These are phyloP conservation scores for Pleurotus platypus DNA, from an alignment of 768 basidiomycete genomes.

Conservation along the genomic window DNA sequence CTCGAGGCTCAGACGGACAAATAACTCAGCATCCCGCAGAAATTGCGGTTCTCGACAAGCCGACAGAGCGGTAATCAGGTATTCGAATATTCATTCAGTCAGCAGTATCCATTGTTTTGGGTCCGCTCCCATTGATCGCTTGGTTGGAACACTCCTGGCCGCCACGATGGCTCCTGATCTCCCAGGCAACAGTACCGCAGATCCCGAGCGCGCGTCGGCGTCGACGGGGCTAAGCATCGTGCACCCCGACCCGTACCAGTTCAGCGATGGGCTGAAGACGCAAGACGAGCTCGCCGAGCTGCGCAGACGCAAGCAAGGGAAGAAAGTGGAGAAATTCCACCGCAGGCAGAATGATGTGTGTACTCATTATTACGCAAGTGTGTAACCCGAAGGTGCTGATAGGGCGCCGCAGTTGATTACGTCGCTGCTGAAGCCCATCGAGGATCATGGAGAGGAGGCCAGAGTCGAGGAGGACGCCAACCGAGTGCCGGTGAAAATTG, in stretches of 20 bases:
- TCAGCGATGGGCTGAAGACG: conserved; percentile 56
- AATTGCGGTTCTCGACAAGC: no score
- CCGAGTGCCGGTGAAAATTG: conserved; percentile 77
- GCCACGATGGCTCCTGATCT: conserved; percentile 48
- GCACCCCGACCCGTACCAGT: conserved; percentile 59
- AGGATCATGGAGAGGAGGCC: conserved; percentile 82
- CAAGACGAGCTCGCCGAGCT: conserved; percentile 60
- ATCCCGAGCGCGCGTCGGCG: conserved; percentile 39
- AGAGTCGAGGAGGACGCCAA: conserved; percentile 59
- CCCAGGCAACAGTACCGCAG: conserved; percentile 30
- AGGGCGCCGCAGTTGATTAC: conserved; percentile 59
- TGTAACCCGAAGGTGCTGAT: background rate
- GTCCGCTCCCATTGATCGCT: background rate
- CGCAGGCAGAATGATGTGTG: conserved; percentile 67
- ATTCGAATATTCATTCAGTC: no score
- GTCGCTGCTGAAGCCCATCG: conserved; percentile 82
- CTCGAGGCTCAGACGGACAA: no score
- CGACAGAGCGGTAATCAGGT: no score
- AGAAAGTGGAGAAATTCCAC: conserved; percentile 62
- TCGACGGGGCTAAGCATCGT: conserved; percentile 22
- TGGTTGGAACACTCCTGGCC: conserved; percentile 18
- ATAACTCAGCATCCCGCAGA: no score
- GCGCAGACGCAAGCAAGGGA: conserved; percentile 56
- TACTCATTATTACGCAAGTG: background rate
- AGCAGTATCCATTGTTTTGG: conserved; percentile 7